A percentile compares a stretch with the other conserved stretches of the same genome.
Evolutionary conservation across 2,329 filamentous ascomycete species (phyloP).

Genomic region (Pseudogymnoascus sp.): DNA sequence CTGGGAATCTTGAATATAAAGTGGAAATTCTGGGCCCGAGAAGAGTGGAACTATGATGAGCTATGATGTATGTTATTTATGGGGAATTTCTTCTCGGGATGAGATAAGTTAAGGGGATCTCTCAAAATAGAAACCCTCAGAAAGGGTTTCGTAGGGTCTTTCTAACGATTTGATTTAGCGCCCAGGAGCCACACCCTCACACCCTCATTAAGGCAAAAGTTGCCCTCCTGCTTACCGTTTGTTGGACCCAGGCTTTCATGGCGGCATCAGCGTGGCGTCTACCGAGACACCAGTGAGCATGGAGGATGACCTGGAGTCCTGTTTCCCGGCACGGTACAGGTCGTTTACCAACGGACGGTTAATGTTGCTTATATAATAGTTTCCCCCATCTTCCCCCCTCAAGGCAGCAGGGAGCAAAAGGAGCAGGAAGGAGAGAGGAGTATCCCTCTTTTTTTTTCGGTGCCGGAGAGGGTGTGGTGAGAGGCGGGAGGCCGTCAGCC

Average conservation of each 20-base stretch:
- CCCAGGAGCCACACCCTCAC: background rate
- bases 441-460: background rate
- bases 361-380: background rate
- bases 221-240: background rate
- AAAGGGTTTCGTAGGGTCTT: background rate
- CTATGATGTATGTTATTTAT: background rate
- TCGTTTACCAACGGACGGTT: background rate
- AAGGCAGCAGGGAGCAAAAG: background rate
- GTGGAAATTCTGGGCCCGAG: background rate
- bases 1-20: background rate
- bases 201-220: background rate
- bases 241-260: background rate
- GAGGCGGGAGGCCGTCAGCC: background rate
- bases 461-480: background rate
- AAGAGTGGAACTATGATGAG: background rate
- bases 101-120: background rate
- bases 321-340: background rate
- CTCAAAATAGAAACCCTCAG: background rate
- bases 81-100: background rate
- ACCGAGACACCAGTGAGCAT: background rate
- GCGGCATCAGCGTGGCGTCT: background rate
- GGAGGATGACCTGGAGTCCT: background rate
- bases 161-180: constrained; percentile 1
- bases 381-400: background rate
- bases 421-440: background rate